A percentile compares a stretch with the other conserved stretches of the same genome.
Evolutionary conservation across 78 protist genomes (phyloP).

Genomic region (Polysphondylium violaceum): DNA sequence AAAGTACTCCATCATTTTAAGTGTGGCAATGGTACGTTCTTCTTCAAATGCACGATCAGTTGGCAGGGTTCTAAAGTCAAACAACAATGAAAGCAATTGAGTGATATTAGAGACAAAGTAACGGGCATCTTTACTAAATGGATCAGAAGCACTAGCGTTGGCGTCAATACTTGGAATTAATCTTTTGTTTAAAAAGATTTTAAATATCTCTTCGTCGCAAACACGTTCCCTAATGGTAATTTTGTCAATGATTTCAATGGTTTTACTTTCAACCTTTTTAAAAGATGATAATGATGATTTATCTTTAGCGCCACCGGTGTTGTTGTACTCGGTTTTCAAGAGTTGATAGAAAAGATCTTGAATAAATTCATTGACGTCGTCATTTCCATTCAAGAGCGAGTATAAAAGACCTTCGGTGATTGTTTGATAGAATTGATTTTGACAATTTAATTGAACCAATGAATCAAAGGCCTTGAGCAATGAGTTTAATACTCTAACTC

Average conservation of each 20-base stretch:
- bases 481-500: not conserved
- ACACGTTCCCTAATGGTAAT: conserved; percentile 43
- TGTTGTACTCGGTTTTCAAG: conserved; percentile 21
- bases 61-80: conserved; percentile 79
- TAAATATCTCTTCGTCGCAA: conserved; percentile 60
- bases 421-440: conserved; percentile 27
- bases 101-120: conserved; percentile 18
- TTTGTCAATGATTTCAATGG: conserved; percentile 55
- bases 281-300: conserved; percentile 29
- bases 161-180: not conserved
- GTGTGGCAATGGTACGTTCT: conserved; percentile 81
- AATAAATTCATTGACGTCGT: conserved; percentile 49
- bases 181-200: conserved; percentile 15
- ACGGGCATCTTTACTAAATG: not conserved
- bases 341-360: conserved; percentile 45
- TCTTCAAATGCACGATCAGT: conserved; percentile 75
- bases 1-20: conserved; percentile 86
- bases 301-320: not conserved
- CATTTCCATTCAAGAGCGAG: conserved; percentile 33
- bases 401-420: not conserved
- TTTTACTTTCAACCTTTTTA: conserved; percentile 49
- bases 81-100: conserved; percentile 53
- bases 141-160: not conserved
- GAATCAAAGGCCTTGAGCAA: conserved; percentile 9
- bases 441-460: not conserved